Percentiles rank a stretch among this genome's conserved stretches.
Evolutionary conservation across 805 yeast genomes (phyloP).

Genomic region (Phaffomyces antillensis): DNA sequence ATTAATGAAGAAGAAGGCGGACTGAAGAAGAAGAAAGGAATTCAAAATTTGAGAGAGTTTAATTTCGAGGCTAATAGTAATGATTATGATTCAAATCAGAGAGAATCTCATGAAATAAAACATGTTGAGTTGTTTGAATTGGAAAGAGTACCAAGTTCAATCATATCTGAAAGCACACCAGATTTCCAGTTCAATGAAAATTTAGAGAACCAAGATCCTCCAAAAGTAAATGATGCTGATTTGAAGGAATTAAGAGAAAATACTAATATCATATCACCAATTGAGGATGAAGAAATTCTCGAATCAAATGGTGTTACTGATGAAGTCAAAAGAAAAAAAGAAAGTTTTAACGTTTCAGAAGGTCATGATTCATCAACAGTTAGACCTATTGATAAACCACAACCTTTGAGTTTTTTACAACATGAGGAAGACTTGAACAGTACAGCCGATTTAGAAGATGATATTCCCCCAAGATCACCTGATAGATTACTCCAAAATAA

Average conservation of each 20-base stretch:
- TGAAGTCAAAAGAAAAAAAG: too few species aligned
- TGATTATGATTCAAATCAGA: too few species aligned
- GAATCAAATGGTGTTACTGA: background rate
- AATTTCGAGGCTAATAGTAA: constrained; percentile 23
- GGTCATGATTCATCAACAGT: background rate
- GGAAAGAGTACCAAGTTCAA: constrained; percentile 11
- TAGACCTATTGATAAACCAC: constrained; percentile 1
- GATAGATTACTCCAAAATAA: background rate
- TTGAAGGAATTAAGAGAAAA: background rate
- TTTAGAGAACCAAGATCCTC: too few species aligned
- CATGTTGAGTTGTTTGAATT: constrained; percentile 10
- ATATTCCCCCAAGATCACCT: constrained; percentile 3
- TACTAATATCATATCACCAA: background rate
- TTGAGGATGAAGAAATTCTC: background rate
- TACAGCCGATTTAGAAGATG: background rate
- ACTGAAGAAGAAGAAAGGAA: constrained; percentile 42
- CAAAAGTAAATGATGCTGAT: background rate
- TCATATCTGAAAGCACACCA: constrained; percentile 15
- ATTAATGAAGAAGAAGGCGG: constrained; percentile 12
- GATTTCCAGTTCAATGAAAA: too few species aligned
- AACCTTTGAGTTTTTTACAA: background rate
- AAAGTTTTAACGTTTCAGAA: background rate
- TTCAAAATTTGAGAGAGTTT: constrained; percentile 41
- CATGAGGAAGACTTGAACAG: background rate
- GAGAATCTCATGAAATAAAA: too few species aligned